Conservation (phyloP, 192 early-diverging fungal genomes). For the Coemansia sp. region DNA sequence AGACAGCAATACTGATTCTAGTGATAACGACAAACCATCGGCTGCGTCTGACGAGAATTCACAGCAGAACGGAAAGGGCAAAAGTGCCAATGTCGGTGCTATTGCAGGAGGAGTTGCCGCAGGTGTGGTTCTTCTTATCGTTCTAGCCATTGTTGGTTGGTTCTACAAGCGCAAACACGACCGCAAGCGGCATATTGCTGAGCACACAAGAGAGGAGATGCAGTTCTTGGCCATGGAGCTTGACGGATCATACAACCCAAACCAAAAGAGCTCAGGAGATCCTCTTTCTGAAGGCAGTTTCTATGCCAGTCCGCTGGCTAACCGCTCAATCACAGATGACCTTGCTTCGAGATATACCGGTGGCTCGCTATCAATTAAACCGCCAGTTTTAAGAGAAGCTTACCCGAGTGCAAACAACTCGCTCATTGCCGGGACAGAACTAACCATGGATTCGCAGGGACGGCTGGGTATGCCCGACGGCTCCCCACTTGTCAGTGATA, state of each 20-base stretch:
- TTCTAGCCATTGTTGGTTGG: slow-evolving; percentile 20
- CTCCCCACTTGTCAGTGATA: slow-evolving; percentile 30
- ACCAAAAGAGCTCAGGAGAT: slow-evolving; percentile 10
- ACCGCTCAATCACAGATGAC: slow-evolving; percentile 36
- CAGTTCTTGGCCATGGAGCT: slow-evolving; percentile 45
- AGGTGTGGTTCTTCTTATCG: slow-evolving; percentile 20
- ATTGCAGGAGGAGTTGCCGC: slow-evolving; percentile 34
- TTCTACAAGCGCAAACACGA: slow-evolving; percentile 33
- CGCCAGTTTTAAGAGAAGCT: slow-evolving; percentile 18
- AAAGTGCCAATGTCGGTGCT: slow-evolving; percentile 17
- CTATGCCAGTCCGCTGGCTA: slow-evolving; percentile 12
- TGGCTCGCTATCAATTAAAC: slow-evolving; percentile 24
- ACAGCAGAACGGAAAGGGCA: not conserved
- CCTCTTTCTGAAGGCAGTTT: slow-evolving; percentile 20
- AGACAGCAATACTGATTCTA: not conserved
- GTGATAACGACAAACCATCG: not conserved
- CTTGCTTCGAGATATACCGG: slow-evolving; percentile 43
- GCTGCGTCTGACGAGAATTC: not conserved
- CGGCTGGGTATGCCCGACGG: slow-evolving; percentile 42
- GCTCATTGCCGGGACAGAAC: slow-evolving; percentile 25
- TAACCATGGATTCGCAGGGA: slow-evolving; percentile 47
- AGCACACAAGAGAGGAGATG: slow-evolving; percentile 45
- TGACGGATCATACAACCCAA: slow-evolving; percentile 39
- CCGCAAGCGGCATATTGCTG: slow-evolving; percentile 35
- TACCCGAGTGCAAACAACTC: slow-evolving; percentile 11